Evolutionary conservation across 768 basidiomycete species (phyloP).

Genomic region (Russula lepida): DNA sequence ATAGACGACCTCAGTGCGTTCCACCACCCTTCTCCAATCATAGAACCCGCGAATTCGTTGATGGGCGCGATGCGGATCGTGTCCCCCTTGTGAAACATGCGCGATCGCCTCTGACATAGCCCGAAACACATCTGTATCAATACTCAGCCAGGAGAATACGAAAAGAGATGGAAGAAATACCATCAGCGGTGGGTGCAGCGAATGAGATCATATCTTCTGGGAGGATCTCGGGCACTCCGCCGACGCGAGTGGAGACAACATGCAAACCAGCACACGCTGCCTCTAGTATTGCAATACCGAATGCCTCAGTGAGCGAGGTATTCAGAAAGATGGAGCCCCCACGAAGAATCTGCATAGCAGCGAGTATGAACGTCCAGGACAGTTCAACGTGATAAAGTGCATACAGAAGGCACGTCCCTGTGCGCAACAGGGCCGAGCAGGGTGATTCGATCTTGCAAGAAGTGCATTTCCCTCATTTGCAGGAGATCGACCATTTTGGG

Average conservation of each 20-base stretch:
- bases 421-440: conserved; percentile 76
- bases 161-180: conserved; percentile 34
- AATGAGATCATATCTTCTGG: conserved; percentile 95
- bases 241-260: conserved; percentile 88
- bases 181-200: conserved; percentile 88
- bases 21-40: conserved; percentile 73
- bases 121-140: conserved; percentile 62
- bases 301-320: conserved; percentile 91
- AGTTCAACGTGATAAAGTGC: neutral
- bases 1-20: conserved; percentile 81
- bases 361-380: neutral
- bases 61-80: conserved; percentile 72
- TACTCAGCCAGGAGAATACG: neutral
- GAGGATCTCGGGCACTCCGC: conserved; percentile 91
- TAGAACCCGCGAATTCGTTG: conserved; percentile 76
- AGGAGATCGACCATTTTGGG: conserved; percentile 91
- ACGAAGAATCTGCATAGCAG: conserved; percentile 54
- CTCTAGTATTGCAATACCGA: conserved; percentile 96
- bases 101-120: conserved; percentile 75
- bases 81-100: conserved; percentile 55
- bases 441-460: conserved; percentile 86
- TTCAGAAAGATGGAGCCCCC: conserved; percentile 91
- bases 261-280: conserved; percentile 93
- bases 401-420: conserved; percentile 66
- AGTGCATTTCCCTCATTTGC: conserved; percentile 89